Conservation (phyloP, 352 stramenopile species). For the Globisporangium takayamanum region DNA sequence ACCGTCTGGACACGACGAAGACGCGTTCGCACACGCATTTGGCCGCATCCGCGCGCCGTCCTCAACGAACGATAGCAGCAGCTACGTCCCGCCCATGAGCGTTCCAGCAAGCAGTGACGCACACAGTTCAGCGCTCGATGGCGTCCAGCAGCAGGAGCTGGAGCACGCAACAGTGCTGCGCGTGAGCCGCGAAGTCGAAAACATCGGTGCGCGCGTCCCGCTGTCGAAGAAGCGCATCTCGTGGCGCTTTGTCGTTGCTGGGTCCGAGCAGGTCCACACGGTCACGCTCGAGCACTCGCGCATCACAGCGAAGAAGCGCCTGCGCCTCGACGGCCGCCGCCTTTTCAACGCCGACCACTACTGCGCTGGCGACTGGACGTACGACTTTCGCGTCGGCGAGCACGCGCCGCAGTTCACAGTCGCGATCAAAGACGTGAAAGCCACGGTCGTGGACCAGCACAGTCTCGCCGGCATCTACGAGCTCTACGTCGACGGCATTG, state of each 20-base stretch:
- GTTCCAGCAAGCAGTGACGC: neutral
- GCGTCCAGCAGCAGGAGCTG: too few species aligned
- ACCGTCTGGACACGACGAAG: constrained; percentile 14
- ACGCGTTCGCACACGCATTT: constrained; percentile 13
- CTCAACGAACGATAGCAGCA: constrained; percentile 8
- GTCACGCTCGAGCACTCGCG: constrained; percentile 81
- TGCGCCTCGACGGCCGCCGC: constrained; percentile 72
- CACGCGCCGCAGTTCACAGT: constrained; percentile 42
- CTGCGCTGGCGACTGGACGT: constrained; percentile 58
- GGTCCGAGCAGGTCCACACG: constrained; percentile 74
- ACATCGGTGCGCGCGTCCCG: constrained; percentile 72
- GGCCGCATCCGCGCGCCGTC: too few species aligned
- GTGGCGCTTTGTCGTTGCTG: constrained; percentile 76
- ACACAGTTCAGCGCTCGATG: too few species aligned
- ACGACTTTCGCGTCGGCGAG: constrained; percentile 59
- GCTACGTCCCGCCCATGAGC: neutral
- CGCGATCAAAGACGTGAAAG: constrained; percentile 67
- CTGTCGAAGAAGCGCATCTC: constrained; percentile 84
- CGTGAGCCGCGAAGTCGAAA: constrained; percentile 70
- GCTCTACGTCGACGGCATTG: constrained; percentile 48
- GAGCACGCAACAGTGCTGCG: constrained; percentile 30
- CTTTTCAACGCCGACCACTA: constrained; percentile 72
- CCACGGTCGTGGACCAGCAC: constrained; percentile 63
- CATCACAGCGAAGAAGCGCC: constrained; percentile 76
- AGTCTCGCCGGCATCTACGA: constrained; percentile 68